Evolutionary conservation across 768 basidiomycete species (phyloP), one percentile per base, ranked within the genome.

Genomic region (Leccinum broughii): DNA sequence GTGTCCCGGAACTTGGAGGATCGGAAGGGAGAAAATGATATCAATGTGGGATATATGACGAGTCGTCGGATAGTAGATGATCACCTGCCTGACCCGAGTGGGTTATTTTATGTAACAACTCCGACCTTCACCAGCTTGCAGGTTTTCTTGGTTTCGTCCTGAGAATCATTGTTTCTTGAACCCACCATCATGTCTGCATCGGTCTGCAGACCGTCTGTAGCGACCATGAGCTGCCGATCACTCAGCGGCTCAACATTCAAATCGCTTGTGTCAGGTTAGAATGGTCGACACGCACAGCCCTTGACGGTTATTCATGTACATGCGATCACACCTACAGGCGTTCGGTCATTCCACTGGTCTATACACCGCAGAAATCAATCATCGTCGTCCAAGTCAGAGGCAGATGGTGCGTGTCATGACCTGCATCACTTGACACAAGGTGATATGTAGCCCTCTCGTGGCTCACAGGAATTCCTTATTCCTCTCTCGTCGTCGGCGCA

Each of bases 401-500:
- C 54, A 54, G 65, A 54, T 53, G 74, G 72, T 75, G 54, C 54
- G 50, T 64, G 54, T 56, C 55, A 30, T 55, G n/a, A 17, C 30
- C 28, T 54, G 7, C 24, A 32, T 61, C 22, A 54, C 20, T 39
- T 54, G 37, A 48, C 54, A 28, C 22, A 51, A 17, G 26, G 52
- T 55, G 53, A 66, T 26, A 17, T 44, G 15, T 35, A 11, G 6
- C 7, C 7, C 20, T 55, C 32, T 37, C 37, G 41, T 56, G 51
- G 51, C 34, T 58, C 54, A n/a, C 66, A 83, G 84, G 83, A 28
- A 75, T 67, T 62, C 87, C 90, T 37, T 95, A 93, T 73, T 82
- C 89, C 3, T 82, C 84, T 20, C 78, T 95, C 39, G 85, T 82
- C 8, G 80, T 95, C 58, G 93, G 93, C 26, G 83, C 91, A 17